Conservation (phyloP, 345 rosid species). For the Clausena lansium region DNA sequence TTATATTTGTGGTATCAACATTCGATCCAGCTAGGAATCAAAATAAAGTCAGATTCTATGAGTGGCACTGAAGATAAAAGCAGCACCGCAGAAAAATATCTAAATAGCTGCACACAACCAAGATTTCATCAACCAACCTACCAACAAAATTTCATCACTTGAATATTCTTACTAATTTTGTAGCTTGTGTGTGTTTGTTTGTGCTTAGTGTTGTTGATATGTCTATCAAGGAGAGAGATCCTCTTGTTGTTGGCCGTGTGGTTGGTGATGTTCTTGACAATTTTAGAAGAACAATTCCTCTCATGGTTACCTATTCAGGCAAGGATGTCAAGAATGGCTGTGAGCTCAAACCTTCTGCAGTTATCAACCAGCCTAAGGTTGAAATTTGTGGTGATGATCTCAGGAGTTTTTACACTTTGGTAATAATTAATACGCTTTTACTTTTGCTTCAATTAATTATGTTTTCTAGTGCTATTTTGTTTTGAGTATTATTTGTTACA, state of each 20-base stretch:
- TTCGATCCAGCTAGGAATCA: too few species aligned
- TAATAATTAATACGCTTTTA: background rate
- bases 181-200: too few species aligned
- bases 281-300: constrained; percentile 42
- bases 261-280: constrained; percentile 72
- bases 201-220: constrained; percentile 22
- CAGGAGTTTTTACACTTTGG: constrained; percentile 68
- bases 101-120: too few species aligned
- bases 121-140: too few species aligned
- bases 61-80: too few species aligned
- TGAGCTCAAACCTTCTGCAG: constrained; percentile 59
- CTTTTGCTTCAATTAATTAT: background rate
- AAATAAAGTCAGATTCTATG: too few species aligned
- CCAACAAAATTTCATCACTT: too few species aligned
- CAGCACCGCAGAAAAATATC: too few species aligned
- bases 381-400: constrained; percentile 64
- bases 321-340: constrained; percentile 53
- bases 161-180: too few species aligned
- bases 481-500: too few species aligned
- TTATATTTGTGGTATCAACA: too few species aligned
- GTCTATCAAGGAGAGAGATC: constrained; percentile 56
- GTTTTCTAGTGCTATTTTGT: background rate
- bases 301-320: constrained; percentile 31
- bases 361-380: constrained; percentile 50
- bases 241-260: constrained; percentile 60